Conservation (phyloP, 768 basidiomycete genomes). For the Leccinum obscurum region DNA sequence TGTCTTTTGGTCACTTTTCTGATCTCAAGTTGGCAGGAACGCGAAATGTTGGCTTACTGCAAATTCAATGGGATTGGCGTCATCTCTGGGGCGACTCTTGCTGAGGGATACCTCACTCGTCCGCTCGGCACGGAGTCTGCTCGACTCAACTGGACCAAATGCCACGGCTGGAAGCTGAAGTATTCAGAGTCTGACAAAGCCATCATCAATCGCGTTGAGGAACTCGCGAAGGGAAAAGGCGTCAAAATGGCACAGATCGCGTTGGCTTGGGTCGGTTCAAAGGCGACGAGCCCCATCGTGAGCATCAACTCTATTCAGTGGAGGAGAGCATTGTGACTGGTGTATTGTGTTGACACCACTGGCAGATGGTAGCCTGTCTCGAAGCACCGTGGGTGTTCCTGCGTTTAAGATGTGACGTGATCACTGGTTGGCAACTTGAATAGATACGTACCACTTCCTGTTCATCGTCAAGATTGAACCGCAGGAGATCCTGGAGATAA, state of each 20-base stretch:
- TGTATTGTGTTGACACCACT: background rate
- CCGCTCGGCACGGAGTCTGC: background rate
- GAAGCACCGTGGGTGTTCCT: background rate
- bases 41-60: background rate
- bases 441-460: background rate
- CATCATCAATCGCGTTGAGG: background rate
- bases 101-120: background rate
- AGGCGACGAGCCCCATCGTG: background rate
- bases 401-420: background rate
- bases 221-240: background rate
- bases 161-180: background rate
- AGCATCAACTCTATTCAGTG: background rate
- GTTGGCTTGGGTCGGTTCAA: background rate
- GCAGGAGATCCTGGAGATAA: no score
- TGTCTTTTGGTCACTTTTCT: no score
- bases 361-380: background rate
- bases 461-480: background rate
- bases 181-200: background rate
- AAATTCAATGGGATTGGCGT: background rate
- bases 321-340: background rate
- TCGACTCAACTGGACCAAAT: background rate
- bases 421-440: background rate
- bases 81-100: background rate
- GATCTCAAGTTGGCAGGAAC: background rate
- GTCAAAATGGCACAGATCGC: background rate